phyloP scores from a whole-genome alignment of 2,329 filamentous ascomycete species.

The Stachybotrys chartarum region DNA sequence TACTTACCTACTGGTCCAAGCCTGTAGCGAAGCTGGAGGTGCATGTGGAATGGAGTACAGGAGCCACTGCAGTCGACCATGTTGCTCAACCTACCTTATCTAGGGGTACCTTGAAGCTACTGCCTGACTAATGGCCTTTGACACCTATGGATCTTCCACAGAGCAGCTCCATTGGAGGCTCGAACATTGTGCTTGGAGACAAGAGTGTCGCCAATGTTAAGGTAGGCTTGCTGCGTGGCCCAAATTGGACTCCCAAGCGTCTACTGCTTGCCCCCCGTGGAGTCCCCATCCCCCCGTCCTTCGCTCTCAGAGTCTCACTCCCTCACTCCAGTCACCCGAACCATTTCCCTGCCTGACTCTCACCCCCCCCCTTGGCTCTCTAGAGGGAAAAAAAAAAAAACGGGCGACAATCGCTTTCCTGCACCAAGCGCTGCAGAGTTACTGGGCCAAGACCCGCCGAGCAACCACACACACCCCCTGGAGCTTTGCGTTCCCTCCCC shows the following conservation, averaged over 20 bases:
- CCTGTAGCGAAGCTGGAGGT: too few relatives aligned
- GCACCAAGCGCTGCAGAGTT: not conserved
- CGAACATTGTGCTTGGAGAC: not conserved
- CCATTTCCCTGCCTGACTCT: not conserved
- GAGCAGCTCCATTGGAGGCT: not conserved
- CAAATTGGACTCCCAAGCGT: not conserved
- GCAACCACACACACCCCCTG: constrained; percentile 1
- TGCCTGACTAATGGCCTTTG: not conserved
- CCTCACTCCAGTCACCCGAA: not conserved
- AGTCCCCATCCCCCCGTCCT: not conserved
- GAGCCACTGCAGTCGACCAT: not conserved
- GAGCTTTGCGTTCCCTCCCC: constrained; percentile 2
- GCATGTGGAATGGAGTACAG: too few relatives aligned
- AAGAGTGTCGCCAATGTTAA: not conserved
- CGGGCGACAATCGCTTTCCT: not conserved
- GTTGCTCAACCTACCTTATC: not conserved
- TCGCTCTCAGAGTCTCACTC: not conserved
- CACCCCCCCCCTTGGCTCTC: not conserved
- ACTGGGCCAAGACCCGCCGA: not conserved
- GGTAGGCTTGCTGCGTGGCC: not conserved
- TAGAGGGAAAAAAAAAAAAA: not conserved
- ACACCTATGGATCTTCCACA: not conserved
- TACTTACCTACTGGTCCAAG: too few relatives aligned
- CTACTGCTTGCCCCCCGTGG: not conserved
- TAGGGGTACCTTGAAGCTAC: not conserved